These are phyloP conservation scores for Quillaja saponaria DNA, from an alignment of 306 rosid species.

Conservation along the genomic window DNA sequence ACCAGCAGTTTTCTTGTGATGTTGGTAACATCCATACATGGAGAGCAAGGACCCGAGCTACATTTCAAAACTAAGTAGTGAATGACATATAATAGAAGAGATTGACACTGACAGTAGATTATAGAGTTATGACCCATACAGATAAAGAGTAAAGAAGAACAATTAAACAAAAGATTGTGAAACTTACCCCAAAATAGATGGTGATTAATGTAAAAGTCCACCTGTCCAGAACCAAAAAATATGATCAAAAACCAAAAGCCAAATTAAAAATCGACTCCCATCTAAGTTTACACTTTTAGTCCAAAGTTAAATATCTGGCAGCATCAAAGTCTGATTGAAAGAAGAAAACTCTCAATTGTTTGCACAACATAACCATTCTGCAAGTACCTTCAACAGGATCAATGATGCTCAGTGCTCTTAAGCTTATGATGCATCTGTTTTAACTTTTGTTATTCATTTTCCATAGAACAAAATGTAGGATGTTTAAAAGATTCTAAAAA, in stretches of 20 bases:
- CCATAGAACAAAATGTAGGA: constrained; percentile 9
- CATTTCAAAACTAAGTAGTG: constrained; percentile 23
- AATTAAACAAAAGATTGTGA: constrained; percentile 26
- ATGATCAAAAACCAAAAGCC: constrained; percentile 14
- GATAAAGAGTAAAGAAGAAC: constrained; percentile 1
- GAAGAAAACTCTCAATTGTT: no score
- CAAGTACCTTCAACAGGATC: no score
- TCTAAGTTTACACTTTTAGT: neutral
- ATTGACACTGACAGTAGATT: constrained; percentile 7
- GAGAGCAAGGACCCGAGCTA: constrained; percentile 89
- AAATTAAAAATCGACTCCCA: neutral
- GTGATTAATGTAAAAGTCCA: constrained; percentile 87
- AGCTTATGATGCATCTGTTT: no score
- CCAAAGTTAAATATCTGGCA: no score
- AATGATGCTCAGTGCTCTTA: no score
- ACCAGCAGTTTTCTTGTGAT: constrained; percentile 79
- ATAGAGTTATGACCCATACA: constrained; percentile 9
- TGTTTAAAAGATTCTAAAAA: neutral
- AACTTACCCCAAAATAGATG: constrained; percentile 90
- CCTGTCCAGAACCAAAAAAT: constrained; percentile 49
- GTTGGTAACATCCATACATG: constrained; percentile 70
- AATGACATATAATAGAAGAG: neutral
- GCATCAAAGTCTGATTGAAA: no score
- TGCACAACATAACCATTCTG: no score
- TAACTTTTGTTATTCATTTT: constrained; percentile 8